Conservation (phyloP, 192 early-diverging fungal species). For the Kickxella alabastrina region DNA sequence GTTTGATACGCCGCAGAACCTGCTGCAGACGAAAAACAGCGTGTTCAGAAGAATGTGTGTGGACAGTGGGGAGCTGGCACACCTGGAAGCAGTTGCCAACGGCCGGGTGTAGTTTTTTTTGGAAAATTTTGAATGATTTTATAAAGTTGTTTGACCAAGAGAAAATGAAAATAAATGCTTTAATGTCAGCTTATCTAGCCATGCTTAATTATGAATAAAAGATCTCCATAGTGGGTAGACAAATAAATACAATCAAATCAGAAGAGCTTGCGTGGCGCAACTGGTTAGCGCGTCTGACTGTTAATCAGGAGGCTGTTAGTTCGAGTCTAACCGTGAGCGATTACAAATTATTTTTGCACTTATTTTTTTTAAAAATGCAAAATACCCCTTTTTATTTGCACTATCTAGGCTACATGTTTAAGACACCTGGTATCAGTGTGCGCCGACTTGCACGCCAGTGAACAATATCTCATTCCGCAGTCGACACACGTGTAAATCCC, state of each 20-base stretch:
- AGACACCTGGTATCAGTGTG: slow-evolving; percentile 62
- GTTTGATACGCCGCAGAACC: slow-evolving; percentile 66
- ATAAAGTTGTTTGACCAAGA: too few species aligned
- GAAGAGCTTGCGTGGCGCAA: too few species aligned
- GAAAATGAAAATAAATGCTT: too few species aligned
- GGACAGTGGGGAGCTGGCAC: slow-evolving; percentile 64
- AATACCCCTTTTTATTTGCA: background rate
- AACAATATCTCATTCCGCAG: slow-evolving; percentile 68
- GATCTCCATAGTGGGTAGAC: too few species aligned
- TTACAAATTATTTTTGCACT: background rate
- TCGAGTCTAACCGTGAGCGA: slow-evolving; percentile 9
- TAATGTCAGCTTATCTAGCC: too few species aligned
- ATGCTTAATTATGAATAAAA: too few species aligned
- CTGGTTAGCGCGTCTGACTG: too few species aligned
- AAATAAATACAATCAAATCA: too few species aligned
- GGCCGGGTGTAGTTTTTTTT: too few species aligned
- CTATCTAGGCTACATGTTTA: slow-evolving; percentile 24
- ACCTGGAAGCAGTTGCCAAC: too few species aligned
- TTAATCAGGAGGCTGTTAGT: slow-evolving; percentile 11
- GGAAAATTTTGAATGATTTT: too few species aligned
- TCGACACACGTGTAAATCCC: slow-evolving; percentile 59
- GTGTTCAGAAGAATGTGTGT: slow-evolving; percentile 74
- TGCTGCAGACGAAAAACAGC: slow-evolving; percentile 59
- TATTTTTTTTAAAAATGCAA: background rate
- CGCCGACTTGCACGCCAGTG: slow-evolving; percentile 54